Conservation (phyloP, 1,139 yeast species). For the Candida pseudocylindracea region DNA sequence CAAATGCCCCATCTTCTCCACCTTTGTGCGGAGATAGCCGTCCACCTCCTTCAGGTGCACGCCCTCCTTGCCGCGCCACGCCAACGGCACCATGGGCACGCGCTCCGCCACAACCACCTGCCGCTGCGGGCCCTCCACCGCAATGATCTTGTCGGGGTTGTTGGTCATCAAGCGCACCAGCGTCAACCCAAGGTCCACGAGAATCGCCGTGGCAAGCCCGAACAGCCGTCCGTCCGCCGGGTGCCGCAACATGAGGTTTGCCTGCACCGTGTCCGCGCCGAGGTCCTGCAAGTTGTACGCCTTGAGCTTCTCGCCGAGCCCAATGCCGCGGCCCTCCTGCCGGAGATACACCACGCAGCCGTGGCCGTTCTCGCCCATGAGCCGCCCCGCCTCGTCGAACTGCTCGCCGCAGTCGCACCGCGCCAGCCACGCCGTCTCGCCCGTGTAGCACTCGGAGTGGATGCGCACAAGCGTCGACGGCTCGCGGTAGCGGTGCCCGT, state of each 20-base stretch:
- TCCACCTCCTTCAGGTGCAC: conserved; percentile 73
- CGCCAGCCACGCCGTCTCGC: conserved; percentile 98
- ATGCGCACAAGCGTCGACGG: conserved; percentile 35
- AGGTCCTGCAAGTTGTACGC: conserved; percentile 94
- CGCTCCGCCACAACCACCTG: conserved; percentile 58
- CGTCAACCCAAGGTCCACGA: conserved; percentile 56
- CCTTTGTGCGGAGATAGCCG: conserved; percentile 80
- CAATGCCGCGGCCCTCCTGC: conserved; percentile 98
- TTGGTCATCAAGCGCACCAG: conserved; percentile 70
- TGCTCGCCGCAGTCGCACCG: conserved; percentile 99
- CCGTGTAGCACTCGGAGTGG: conserved; percentile 96
- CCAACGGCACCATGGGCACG: conserved; percentile 90
- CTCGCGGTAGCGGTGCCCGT: not conserved
- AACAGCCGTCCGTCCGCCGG: conserved; percentile 95
- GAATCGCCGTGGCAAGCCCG: conserved; percentile 81
- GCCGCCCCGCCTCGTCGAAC: conserved; percentile 89
- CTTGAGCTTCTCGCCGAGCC: conserved; percentile 87
- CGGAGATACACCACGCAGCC: conserved; percentile 92
- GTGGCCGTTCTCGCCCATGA: conserved; percentile 69
- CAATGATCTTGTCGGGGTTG: conserved; percentile 88
- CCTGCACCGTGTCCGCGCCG: conserved; percentile 97
- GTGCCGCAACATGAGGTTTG: conserved; percentile 76
- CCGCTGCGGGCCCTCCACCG: conserved; percentile 70
- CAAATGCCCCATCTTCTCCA: conserved; percentile 93
- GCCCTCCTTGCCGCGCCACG: conserved; percentile 54